phyloP scores from a whole-genome alignment of 441 rosid genomes.

The Erodium chrysanthum region DNA sequence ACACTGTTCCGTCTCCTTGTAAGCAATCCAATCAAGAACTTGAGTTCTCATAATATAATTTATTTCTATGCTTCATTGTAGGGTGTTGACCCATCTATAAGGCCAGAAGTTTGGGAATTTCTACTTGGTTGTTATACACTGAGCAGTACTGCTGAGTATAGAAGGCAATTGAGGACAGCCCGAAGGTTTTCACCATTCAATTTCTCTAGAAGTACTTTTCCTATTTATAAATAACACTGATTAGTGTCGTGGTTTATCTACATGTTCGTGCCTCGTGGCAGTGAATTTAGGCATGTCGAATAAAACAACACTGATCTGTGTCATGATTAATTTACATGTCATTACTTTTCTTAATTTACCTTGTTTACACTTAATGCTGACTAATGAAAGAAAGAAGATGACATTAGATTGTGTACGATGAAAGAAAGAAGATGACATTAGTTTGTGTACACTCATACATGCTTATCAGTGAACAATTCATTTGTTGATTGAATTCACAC shows the following conservation, averaged over 20 bases:
- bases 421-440: background rate
- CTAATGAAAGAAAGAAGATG: background rate
- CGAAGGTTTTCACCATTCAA: constrained; percentile 45
- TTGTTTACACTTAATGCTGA: too few relatives aligned
- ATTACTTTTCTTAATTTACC: too few relatives aligned
- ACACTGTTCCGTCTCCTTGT: background rate
- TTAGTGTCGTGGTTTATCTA: background rate
- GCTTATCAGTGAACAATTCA: background rate
- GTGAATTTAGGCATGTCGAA: background rate
- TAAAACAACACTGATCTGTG: too few relatives aligned
- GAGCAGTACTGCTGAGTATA: constrained; percentile 67
- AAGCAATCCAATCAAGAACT: background rate
- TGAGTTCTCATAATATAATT: constrained; percentile 11
- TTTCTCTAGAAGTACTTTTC: constrained; percentile 14
- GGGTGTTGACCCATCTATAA: constrained; percentile 89
- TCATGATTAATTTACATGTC: too few relatives aligned
- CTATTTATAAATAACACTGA: constrained; percentile 8
- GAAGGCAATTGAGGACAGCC: constrained; percentile 60
- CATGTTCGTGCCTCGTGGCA: background rate
- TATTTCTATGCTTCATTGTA: constrained; percentile 30
- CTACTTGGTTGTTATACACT: constrained; percentile 82
- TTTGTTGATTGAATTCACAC: background rate
- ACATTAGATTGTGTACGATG: too few relatives aligned
- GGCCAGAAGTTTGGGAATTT: constrained; percentile 97
- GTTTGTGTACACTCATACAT: background rate